phyloP scores from a whole-genome alignment of 2,329 filamentous ascomycete genomes.

The Calonectria montana region DNA sequence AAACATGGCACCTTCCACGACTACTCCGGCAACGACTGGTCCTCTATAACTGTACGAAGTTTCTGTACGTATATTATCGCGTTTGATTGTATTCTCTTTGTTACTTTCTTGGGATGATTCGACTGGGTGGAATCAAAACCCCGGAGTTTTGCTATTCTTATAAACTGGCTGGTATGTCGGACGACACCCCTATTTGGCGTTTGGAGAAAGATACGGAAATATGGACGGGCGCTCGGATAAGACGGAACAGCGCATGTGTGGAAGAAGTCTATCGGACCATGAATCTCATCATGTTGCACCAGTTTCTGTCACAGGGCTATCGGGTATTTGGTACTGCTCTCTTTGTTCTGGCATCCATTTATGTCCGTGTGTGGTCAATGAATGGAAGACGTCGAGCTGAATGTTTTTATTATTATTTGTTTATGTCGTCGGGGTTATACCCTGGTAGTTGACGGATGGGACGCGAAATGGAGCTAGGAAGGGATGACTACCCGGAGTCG shows the following conservation, averaged over 20 bases:
- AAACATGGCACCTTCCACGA: slow-evolving; percentile 31
- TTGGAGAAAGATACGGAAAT: slow-evolving; percentile 35
- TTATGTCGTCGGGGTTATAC: neutral
- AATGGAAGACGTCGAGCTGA: slow-evolving; percentile 7
- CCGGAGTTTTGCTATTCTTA: slow-evolving; percentile 45
- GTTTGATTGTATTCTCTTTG: slow-evolving; percentile 32
- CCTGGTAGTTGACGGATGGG: slow-evolving; percentile 12
- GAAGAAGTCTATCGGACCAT: slow-evolving; percentile 13
- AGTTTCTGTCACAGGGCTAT: slow-evolving; percentile 19
- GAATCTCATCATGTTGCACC: slow-evolving; percentile 23
- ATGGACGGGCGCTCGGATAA: slow-evolving; percentile 24
- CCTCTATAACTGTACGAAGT: slow-evolving; percentile 40
- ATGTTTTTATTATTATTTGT: slow-evolving; percentile 12
- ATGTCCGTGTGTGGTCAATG: slow-evolving; percentile 14
- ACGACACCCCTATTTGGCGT: slow-evolving; percentile 38
- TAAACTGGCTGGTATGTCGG: slow-evolving; percentile 41
- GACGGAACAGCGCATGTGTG: slow-evolving; percentile 13
- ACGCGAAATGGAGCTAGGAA: slow-evolving; percentile 17
- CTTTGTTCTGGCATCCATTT: neutral
- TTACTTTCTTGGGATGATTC: slow-evolving; percentile 34
- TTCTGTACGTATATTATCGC: slow-evolving; percentile 40
- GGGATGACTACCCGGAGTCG: slow-evolving; percentile 12
- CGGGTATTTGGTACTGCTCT: neutral
- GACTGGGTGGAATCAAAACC: slow-evolving; percentile 42
- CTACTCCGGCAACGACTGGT: slow-evolving; percentile 43